Conservation (phyloP, 2,329 filamentous ascomycete species). For the Xylaria sp. region DNA sequence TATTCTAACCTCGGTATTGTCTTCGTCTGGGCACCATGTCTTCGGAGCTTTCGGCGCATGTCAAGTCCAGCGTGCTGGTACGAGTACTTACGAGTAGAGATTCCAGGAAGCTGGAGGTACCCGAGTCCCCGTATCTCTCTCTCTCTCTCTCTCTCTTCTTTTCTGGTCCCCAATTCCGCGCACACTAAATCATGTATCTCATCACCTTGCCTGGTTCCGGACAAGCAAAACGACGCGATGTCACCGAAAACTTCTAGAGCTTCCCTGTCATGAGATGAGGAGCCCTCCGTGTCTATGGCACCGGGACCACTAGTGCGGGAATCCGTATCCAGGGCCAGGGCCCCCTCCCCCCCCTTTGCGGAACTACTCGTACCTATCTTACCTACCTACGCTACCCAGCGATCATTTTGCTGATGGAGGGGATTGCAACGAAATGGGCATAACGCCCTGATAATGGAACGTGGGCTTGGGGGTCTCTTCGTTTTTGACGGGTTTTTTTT, state of each 20-base stretch:
- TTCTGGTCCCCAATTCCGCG: too few species aligned
- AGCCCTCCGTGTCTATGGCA: conserved; percentile 15
- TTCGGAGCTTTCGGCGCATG: background rate
- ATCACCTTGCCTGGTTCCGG: background rate
- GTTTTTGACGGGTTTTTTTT: too few species aligned
- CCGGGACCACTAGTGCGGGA: conserved; percentile 11
- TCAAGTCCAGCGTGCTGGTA: background rate
- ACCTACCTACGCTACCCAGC: background rate
- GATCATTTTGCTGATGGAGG: background rate
- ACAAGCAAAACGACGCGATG: conserved; percentile 9
- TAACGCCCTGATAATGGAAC: background rate
- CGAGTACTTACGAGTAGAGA: background rate
- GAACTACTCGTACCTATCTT: background rate
- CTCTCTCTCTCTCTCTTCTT: too few species aligned
- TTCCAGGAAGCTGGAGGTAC: too few species aligned
- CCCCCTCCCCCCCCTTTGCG: background rate
- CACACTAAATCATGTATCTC: too few species aligned
- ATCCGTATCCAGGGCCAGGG: too few species aligned
- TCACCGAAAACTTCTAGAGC: conserved; percentile 12
- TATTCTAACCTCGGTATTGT: background rate
- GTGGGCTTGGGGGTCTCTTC: too few species aligned
- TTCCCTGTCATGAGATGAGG: conserved; percentile 10
- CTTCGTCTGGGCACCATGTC: background rate
- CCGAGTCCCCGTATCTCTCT: too few species aligned
- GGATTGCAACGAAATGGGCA: background rate